Percentiles rank a stretch among this genome's conserved stretches.
Evolutionary conservation across 1,284 basidiomycete species (phyloP).

Genomic region (Pterula multifida): DNA sequence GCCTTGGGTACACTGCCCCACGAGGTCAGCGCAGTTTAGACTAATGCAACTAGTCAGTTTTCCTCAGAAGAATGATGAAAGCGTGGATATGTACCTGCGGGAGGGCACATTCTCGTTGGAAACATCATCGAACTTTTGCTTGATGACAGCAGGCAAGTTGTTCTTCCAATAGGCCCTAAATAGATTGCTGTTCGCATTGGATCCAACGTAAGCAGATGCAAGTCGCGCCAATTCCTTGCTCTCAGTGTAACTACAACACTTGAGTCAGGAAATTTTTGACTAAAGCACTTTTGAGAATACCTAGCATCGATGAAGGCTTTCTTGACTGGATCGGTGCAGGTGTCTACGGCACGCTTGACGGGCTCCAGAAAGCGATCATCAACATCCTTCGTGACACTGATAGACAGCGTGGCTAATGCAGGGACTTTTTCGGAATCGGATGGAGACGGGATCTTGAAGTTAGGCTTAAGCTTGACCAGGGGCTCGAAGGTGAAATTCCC

Average conservation of each 20-base stretch:
- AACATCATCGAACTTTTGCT: background rate
- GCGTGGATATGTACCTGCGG: background rate
- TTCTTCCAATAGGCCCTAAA: slow-evolving; percentile 1
- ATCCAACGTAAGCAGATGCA: background rate
- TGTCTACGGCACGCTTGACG: background rate
- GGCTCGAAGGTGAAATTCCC: slow-evolving; percentile 10
- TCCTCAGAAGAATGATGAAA: background rate
- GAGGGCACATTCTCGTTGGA: background rate
- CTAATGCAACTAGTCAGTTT: background rate
- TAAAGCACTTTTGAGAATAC: background rate
- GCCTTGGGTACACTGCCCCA: background rate
- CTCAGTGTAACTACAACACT: background rate
- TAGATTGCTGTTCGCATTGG: background rate
- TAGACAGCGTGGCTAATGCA: background rate
- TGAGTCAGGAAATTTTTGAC: background rate
- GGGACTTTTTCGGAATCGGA: background rate
- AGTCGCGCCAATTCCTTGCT: background rate
- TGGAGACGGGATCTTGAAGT: background rate
- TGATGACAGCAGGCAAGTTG: background rate
- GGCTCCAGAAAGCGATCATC: background rate
- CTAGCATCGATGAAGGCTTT: background rate
- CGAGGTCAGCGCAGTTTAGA: background rate
- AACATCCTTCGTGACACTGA: background rate
- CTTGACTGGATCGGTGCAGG: background rate
- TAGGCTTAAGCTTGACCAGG: background rate